These are phyloP conservation scores for Ustilago trichophora DNA, from an alignment of 1,284 basidiomycete genomes.

Conservation along the genomic window DNA sequence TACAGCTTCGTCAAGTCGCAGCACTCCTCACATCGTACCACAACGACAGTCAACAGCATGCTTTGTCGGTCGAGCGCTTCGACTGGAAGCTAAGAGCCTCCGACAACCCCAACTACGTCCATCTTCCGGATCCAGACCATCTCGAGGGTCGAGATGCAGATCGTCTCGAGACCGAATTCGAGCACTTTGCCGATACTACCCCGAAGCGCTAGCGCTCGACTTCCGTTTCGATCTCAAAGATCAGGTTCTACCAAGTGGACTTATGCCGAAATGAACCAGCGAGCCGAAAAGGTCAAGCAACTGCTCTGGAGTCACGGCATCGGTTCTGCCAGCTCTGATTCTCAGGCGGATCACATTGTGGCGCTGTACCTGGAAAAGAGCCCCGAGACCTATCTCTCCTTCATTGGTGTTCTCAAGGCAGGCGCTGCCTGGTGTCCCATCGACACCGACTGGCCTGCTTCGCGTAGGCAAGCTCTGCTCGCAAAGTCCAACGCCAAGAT, in stretches of 20 bases:
- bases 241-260: conserved; percentile 36
- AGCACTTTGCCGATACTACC: conserved; percentile 43
- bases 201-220: conserved; percentile 51
- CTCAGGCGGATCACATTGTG: conserved; percentile 49
- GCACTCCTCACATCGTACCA: conserved; percentile 42
- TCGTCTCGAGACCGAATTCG: conserved; percentile 53
- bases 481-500: conserved; percentile 56
- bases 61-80: conserved; percentile 38
- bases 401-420: conserved; percentile 61
- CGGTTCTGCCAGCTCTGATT: conserved; percentile 34
- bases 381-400: conserved; percentile 57
- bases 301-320: conserved; percentile 47
- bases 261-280: conserved; percentile 53
- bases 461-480: conserved; percentile 64
- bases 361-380: conserved; percentile 61
- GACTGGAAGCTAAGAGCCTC: conserved; percentile 38
- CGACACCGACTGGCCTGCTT: conserved; percentile 64
- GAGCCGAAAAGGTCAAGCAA: conserved; percentile 48
- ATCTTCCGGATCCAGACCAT: conserved; percentile 35
- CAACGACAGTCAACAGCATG: conserved; percentile 19
- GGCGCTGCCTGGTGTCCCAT: conserved; percentile 68
- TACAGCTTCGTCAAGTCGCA: conserved; percentile 46
- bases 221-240: conserved; percentile 52
- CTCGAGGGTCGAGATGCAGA: conserved; percentile 26
- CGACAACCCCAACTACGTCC: conserved; percentile 40